phyloP scores from a whole-genome alignment of 2,329 filamentous ascomycete genomes.

The Paraphoma sp. region DNA sequence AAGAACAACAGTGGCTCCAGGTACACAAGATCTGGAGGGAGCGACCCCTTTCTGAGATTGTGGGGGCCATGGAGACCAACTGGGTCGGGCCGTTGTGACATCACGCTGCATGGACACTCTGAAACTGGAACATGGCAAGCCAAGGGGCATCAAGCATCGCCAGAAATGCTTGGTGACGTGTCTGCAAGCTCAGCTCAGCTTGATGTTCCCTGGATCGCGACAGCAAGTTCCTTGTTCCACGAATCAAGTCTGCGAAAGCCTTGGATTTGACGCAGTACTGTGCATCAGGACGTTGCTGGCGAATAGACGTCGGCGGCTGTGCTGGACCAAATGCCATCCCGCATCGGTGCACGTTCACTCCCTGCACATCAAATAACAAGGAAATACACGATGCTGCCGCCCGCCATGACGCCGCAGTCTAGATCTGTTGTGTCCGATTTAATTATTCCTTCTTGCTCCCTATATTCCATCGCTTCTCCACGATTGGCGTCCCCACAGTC shows the following conservation, averaged over 20 bases:
- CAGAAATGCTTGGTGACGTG: slow-evolving; percentile 38
- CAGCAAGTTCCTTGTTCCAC: not conserved
- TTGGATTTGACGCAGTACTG: not conserved
- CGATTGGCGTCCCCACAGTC: slow-evolving; percentile 3
- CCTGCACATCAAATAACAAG: slow-evolving; percentile 27
- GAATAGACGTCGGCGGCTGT: slow-evolving; percentile 12
- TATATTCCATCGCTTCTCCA: slow-evolving; percentile 1
- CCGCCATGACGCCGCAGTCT: slow-evolving; percentile 25
- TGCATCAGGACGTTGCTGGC: slow-evolving; percentile 10
- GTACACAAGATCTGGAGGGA: not conserved
- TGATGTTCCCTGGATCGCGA: not conserved
- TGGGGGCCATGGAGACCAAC: slow-evolving; percentile 11
- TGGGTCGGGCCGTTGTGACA: slow-evolving; percentile 19
- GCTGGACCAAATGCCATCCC: slow-evolving; percentile 3
- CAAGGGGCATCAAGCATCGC: slow-evolving; percentile 35
- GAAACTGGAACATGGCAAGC: slow-evolving; percentile 21
- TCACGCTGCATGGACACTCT: slow-evolving; percentile 21
- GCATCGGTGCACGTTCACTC: slow-evolving; percentile 10
- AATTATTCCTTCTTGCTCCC: slow-evolving; percentile 2
- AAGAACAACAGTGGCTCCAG: not conserved
- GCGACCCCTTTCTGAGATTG: not conserved
- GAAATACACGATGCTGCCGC: slow-evolving; percentile 13
- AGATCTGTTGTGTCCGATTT: slow-evolving; percentile 8
- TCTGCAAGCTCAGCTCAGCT: slow-evolving; percentile 10
- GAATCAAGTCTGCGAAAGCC: not conserved